These are phyloP conservation scores for Jamesozyma rosinii DNA, from an alignment of 805 yeast species.

Conservation along the genomic window DNA sequence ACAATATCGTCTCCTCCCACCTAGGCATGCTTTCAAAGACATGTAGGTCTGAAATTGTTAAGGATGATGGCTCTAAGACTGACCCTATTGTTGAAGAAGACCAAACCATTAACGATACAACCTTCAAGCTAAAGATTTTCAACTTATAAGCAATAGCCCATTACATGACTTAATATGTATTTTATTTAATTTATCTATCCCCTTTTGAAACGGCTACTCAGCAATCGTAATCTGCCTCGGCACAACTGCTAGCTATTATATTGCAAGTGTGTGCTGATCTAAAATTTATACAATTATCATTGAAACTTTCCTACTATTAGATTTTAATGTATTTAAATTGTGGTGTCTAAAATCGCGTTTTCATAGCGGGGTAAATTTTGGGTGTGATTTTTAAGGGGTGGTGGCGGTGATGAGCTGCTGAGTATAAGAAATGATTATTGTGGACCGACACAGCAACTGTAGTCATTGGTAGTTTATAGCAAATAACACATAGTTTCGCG, in stretches of 20 bases:
- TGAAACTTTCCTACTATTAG: no score
- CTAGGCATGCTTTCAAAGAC: conserved; percentile 64
- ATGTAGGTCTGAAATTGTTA: conserved; percentile 48
- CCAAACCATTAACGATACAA: conserved; percentile 70
- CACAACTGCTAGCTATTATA: background rate
- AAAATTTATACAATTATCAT: no score
- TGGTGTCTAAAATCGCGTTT: no score
- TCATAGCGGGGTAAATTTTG: background rate
- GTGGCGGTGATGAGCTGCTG: background rate
- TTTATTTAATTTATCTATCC: background rate
- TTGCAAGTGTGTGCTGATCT: background rate
- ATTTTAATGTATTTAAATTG: no score
- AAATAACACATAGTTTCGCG: no score
- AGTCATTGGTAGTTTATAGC: no score
- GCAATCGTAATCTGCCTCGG: background rate
- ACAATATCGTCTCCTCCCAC: conserved; percentile 53
- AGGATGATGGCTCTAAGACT: conserved; percentile 36
- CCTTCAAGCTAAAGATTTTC: conserved; percentile 69
- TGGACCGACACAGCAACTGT: no score
- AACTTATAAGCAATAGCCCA: conserved; percentile 37
- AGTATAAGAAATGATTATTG: background rate
- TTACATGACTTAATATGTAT: background rate
- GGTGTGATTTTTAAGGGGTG: background rate
- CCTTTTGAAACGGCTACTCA: background rate
- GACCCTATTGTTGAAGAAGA: conserved; percentile 78